Evolutionary conservation across 768 basidiomycete genomes (phyloP), one percentile per base, ranked within the genome.

Genomic region (Tephrocybe sp.): DNA sequence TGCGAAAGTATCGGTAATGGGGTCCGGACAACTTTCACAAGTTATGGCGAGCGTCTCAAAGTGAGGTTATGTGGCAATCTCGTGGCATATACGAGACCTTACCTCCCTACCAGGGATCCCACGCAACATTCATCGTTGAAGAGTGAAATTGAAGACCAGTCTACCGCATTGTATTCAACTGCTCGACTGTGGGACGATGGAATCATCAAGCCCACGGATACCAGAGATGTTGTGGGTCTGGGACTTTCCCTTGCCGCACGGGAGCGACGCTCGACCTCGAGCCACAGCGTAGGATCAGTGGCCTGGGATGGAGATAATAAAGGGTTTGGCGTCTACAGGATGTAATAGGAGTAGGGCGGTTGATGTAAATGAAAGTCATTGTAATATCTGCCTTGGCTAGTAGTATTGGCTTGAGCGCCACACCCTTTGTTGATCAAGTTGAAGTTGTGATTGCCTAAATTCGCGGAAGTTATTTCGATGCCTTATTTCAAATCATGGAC

Each of bases 161-260:
- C 93, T 12, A 87, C 85, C 1, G 90, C 93, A 3, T 63, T 88
- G 15, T 98, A 93, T 62, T 92, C 92, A 2, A 90, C 89, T 0
- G 94, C 94, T 10, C 83, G 92, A n/a, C 70, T 98, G 49, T 97
- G 92, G 93, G 93, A 94, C 61, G 91, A 94, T 58, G 91, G 91
- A 2, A 88, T 97, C 50, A 93, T 98, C 67, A 81, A 79, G 58
- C 94, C 95, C 4, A 81, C 81, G 8, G 93, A 97, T 61, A 97
- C 94, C 0, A 76, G 94, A 50, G 87, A 93, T 67, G 85, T 90
- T 1, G 78, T 97, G 38, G 95, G 93, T 4, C 76, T 98, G 4
- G 89, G 85, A n/a, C 79, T 98, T 7, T 88, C 86, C 9, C 74
- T 98, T n/a, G 82, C 88, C 43, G 79, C 78, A 23, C 73, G 82